Evolutionary conservation across 352 stramenopile species (phyloP).

Genomic region (Globisporangium spinosum): DNA sequence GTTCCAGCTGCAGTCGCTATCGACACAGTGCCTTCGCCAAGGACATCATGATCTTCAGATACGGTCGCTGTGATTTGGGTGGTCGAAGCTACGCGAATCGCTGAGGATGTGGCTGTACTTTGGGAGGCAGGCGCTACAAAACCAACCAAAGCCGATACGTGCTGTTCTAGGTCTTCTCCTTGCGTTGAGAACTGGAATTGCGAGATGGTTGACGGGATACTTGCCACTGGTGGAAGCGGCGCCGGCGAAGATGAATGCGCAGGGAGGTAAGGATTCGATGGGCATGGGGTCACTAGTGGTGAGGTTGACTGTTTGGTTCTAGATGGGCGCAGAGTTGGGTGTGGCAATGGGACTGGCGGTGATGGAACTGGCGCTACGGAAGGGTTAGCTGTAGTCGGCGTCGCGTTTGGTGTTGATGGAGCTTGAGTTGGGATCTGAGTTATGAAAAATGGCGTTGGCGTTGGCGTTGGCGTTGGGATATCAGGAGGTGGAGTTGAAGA

Average conservation of each 20-base stretch:
- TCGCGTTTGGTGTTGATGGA: background rate
- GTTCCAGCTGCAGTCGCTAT: background rate
- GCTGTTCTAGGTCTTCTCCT: background rate
- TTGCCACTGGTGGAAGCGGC: background rate
- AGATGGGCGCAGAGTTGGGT: background rate
- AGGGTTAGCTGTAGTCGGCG: background rate
- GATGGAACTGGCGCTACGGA: background rate
- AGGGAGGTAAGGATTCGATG: background rate
- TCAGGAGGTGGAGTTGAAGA: background rate
- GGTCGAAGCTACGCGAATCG: background rate
- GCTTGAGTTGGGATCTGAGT: background rate
- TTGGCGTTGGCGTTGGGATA: background rate
- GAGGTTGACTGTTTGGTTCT: background rate
- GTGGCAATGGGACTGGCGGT: background rate
- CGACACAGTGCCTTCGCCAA: background rate
- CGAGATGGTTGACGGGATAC: background rate
- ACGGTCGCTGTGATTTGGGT: background rate
- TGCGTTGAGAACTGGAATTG: background rate
- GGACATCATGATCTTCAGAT: background rate
- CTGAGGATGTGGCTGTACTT: background rate
- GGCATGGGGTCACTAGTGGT: background rate
- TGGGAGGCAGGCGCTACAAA: background rate
- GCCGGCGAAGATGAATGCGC: background rate
- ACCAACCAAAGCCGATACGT: background rate
- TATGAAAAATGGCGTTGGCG: background rate